A percentile compares a stretch with the other conserved stretches of the same genome.
Evolutionary conservation across 768 basidiomycete species (phyloP).

Genomic region (Leccinum fibrillosum): DNA sequence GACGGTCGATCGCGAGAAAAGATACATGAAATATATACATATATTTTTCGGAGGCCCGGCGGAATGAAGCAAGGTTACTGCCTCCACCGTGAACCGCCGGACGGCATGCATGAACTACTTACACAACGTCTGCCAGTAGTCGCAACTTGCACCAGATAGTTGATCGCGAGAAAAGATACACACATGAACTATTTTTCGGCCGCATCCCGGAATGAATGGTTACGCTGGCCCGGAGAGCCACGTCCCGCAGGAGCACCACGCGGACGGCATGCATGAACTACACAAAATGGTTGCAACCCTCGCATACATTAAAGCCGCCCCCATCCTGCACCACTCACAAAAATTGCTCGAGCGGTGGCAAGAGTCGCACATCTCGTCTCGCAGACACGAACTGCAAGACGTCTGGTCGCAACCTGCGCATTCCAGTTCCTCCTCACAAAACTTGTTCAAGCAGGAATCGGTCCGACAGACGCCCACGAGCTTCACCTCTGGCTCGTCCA

Average conservation of each 20-base stretch:
- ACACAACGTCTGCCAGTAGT: not conserved
- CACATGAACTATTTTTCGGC: no score
- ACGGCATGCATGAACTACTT: no score
- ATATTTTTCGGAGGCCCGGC: not conserved
- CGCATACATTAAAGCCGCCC: not conserved
- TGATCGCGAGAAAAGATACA: not conserved
- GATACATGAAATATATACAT: not conserved
- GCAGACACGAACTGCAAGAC: slow-evolving; percentile 12
- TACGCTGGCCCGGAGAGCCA: no score
- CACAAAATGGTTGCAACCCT: not conserved
- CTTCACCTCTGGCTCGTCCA: no score
- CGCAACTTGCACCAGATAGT: slow-evolving; percentile 1
- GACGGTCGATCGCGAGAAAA: not conserved
- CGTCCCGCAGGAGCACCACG: no score
- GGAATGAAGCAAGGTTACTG: no score
- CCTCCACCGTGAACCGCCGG: no score
- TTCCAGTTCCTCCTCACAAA: not conserved
- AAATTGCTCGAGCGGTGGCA: slow-evolving; percentile 4
- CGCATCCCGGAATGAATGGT: no score
- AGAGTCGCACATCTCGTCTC: not conserved
- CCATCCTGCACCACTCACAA: no score
- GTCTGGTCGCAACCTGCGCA: slow-evolving; percentile 13
- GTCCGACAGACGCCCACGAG: no score
- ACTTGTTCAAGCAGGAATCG: no score
- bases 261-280: no score